phyloP scores from a whole-genome alignment of 1,284 basidiomycete genomes.

The Ustilago trichophora region DNA sequence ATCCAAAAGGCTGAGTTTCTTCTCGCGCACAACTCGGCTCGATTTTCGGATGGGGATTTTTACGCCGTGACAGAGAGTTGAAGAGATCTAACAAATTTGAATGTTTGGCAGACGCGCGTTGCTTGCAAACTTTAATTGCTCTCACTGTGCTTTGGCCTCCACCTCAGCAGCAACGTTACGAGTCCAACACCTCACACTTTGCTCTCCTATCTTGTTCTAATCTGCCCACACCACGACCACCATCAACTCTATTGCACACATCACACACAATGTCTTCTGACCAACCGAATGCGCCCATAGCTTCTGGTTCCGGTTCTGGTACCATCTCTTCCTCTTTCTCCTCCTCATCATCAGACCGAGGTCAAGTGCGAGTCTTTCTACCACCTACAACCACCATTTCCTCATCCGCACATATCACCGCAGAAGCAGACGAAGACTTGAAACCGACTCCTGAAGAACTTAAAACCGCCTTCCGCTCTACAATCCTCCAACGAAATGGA shows the following conservation, averaged over 20 bases:
- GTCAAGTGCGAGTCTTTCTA: slow-evolving; percentile 8
- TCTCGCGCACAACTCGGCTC: too few relatives aligned
- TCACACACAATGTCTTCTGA: not conserved
- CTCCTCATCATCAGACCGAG: not conserved
- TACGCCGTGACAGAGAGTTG: too few relatives aligned
- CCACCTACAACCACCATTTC: slow-evolving; percentile 13
- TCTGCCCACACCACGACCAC: slow-evolving; percentile 8
- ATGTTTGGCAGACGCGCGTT: too few relatives aligned
- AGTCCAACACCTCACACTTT: slow-evolving; percentile 3
- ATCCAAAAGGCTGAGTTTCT: too few relatives aligned
- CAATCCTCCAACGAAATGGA: slow-evolving; percentile 73
- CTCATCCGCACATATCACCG: not conserved
- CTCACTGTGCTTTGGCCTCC: slow-evolving; percentile 11
- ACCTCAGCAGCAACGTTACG: not conserved
- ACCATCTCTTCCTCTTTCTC: too few relatives aligned
- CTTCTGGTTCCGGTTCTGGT: too few relatives aligned
- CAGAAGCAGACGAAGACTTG: slow-evolving; percentile 64
- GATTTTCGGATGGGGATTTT: too few relatives aligned
- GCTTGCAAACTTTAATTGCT: too few relatives aligned
- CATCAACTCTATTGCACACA: not conserved
- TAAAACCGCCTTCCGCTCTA: slow-evolving; percentile 74
- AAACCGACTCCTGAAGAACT: slow-evolving; percentile 79
- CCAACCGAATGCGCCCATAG: too few relatives aligned
- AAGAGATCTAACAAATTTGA: slow-evolving; percentile 4
- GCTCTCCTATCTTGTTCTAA: not conserved